Evolutionary conservation across 495 filamentous ascomycete genomes (phyloP), one percentile per base, ranked within the genome.

Genomic region (Staphylotrichum longicolle): DNA sequence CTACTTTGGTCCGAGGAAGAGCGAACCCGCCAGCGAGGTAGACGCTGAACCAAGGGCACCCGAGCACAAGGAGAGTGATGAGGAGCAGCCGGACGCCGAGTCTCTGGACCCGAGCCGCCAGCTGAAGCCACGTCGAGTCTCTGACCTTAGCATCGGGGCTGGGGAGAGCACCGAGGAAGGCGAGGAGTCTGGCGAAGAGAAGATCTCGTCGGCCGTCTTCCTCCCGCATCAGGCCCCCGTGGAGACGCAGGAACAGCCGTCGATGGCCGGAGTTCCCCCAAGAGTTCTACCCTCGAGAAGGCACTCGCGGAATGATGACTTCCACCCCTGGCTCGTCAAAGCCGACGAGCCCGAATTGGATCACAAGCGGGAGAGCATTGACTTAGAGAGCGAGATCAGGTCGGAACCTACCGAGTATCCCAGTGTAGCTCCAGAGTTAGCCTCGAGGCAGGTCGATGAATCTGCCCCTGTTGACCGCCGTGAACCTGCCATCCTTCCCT

Each of bases 171-270:
- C 73, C 55, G 80, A 83, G 67, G 89, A 89, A 56, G 89, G 89
- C 40, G 91, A 96, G 33, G 91, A 94, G 57, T 92, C 91, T 46
- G 89, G 90, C 30, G 85, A 92, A 70, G 94, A 98, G 69, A 91
- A 96, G 72, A 97, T 98, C 51, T 93, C 90, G 8, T 97, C 93
- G 45, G 93, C 93, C 10, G 80, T 96, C 55, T 98, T 98, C 73
- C 84, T 94, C 64, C 94, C 94, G 20, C 94, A 98, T 77, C 86
- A 89, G 74, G 82, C 82, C 56, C 82, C 82, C 67, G 78, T 83
- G 53, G 74, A 81, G 46, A 77, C 81, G 61, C 70, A 77, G 60
- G 77, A 84, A 59, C 70, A 75, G 61, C 58, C 66, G 63, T 73
- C 71, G 65, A 77, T 66, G 53, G 72, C 63, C 71, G 72, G 62